phyloP scores from a whole-genome alignment of 2,329 filamentous ascomycete species.

The Falciphora oryzae region DNA sequence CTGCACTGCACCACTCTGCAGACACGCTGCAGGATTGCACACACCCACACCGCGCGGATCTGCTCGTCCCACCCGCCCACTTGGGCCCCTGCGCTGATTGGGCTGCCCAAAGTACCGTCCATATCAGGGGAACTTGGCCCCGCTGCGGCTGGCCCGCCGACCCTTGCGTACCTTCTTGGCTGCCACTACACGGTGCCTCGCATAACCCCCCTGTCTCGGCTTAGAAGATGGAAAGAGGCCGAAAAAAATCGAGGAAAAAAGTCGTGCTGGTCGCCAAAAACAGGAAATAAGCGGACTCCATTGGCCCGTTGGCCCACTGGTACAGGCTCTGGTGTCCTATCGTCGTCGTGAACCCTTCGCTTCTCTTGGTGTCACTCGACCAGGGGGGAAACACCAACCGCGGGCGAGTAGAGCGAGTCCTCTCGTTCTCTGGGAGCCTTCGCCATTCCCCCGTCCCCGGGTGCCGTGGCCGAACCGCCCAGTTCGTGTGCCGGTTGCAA shows the following conservation, averaged over 20 bases:
- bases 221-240: background rate
- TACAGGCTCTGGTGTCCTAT: background rate
- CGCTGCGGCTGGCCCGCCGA: background rate
- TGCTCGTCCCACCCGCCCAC: background rate
- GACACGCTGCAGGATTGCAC: background rate
- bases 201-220: background rate
- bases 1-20: too few relatives aligned
- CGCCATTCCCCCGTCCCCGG: too few relatives aligned
- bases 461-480: background rate
- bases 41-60: background rate
- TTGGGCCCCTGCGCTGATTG: background rate
- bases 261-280: background rate
- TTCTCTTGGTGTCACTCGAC: too few relatives aligned
- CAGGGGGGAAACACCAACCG: background rate
- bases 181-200: background rate
- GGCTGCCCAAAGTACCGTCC: background rate
- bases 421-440: background rate
- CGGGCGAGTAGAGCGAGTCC: background rate
- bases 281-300: background rate
- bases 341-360: too few relatives aligned
- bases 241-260: background rate
- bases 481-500: background rate
- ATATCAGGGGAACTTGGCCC: background rate
- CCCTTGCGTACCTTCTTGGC: background rate
- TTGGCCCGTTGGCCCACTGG: background rate